Conservation (phyloP, 306 rosid genomes). For the Malus domestica region DNA sequence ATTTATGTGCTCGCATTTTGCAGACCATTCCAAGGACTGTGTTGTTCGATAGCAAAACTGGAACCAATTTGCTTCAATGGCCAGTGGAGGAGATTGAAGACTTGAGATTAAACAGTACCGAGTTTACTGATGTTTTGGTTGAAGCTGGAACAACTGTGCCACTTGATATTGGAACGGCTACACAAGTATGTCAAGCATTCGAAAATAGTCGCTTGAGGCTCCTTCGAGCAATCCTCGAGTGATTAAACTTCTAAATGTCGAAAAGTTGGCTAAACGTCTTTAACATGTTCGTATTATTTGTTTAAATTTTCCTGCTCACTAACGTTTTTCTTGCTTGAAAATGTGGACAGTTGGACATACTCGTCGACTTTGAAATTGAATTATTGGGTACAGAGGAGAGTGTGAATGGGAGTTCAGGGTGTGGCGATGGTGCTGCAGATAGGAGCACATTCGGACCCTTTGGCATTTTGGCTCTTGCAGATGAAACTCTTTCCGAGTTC, state of each 20-base stretch:
- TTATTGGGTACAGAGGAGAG: conserved; percentile 12
- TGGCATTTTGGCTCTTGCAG: conserved; percentile 66
- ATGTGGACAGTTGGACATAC: conserved; percentile 54
- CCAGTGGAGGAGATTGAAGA: conserved; percentile 80
- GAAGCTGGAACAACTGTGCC: conserved; percentile 59
- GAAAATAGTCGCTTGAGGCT: background rate
- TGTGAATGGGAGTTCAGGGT: conserved; percentile 24
- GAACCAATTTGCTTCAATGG: conserved; percentile 61
- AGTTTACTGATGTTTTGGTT: conserved; percentile 41
- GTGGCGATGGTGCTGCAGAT: conserved; percentile 57
- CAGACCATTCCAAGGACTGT: conserved; percentile 78
- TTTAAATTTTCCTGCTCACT: background rate
- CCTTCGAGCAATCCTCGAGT: background rate
- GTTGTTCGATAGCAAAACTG: conserved; percentile 56
- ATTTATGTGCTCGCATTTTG: background rate
- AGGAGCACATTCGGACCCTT: conserved; percentile 70
- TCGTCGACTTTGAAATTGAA: conserved; percentile 61
- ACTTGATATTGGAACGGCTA: conserved; percentile 50
- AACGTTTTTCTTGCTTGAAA: background rate
- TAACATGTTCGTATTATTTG: background rate
- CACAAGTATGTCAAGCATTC: conserved; percentile 44
- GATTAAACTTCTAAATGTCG: background rate
- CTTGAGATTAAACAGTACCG: conserved; percentile 42
- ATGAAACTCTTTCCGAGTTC: conserved; percentile 60
- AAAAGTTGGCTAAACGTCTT: background rate